Evolutionary conservation across 148 eudicot species (phyloP).

Genomic region (Heliamphora exappendiculata): DNA sequence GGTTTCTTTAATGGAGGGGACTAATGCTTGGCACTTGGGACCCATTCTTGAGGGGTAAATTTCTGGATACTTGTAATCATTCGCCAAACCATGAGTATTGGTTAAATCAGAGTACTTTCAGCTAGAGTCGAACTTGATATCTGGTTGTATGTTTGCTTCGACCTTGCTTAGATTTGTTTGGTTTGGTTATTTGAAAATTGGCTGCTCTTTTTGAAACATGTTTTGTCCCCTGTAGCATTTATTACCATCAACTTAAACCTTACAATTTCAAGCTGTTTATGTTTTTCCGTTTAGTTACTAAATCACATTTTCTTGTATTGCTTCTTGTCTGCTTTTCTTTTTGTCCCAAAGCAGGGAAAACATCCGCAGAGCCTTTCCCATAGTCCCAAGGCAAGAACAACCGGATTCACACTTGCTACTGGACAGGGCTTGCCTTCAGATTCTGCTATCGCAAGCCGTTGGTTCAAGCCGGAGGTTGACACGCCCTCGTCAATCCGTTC

Average conservation of each 20-base stretch:
- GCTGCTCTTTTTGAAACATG: no score
- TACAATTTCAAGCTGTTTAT: background rate
- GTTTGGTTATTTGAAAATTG: no score
- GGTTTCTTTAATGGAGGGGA: no score
- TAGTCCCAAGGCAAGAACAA: constrained; percentile 68
- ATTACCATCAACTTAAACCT: background rate
- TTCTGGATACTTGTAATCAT: no score
- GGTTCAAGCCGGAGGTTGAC: constrained; percentile 84
- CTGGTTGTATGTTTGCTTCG: no score
- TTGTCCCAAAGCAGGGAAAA: constrained; percentile 43
- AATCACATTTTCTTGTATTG: background rate
- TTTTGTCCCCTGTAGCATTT: no score
- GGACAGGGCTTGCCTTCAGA: constrained; percentile 83
- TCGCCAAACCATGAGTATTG: no score
- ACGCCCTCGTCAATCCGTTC: constrained; percentile 75
- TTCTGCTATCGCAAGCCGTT: constrained; percentile 43
- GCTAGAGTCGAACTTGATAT: no score
- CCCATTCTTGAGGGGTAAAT: no score
- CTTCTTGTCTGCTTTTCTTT: constrained; percentile 1
- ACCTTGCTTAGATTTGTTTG: no score
- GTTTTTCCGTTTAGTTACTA: background rate
- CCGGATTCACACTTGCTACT: constrained; percentile 62
- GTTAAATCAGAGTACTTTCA: no score
- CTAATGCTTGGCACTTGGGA: no score
- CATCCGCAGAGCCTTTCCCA: constrained; percentile 42